Evolutionary conservation across 2,329 filamentous ascomycete genomes (phyloP), one percentile per base, ranked within the genome.

Genomic region (Nothophoma quercina): DNA sequence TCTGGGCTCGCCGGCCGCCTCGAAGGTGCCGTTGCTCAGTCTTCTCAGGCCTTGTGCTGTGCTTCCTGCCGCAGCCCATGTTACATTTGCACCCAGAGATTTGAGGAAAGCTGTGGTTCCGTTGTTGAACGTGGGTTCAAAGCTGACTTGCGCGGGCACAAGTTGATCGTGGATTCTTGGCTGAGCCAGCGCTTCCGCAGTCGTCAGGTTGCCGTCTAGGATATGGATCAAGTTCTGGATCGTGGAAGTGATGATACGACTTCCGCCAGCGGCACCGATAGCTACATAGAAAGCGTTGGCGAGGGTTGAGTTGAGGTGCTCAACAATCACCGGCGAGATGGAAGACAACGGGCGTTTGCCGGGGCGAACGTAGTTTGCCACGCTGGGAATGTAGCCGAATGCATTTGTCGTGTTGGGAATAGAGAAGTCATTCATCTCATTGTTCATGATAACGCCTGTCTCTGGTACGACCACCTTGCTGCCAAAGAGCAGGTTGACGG

Each of bases 401-500:
- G 87, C 85, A 71, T 96, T 96, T 51, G 81, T 82, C 1, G 82
- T 78, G 45, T 85, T 85, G 0, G 93, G 93, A 64, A 96, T 92
- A 40, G 88, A 91, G 78, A 97, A 97, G 42, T 71, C 69, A 56
- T 75, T 75, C 74, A 77, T 77, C 50, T 78, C 78, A 57, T 81
- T 78, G 72, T 80, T 74, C 78, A 96, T 85, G 48, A 96, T 90
- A 51, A 96, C 82, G 15, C 93, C 93, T 0, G 91, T 93, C 62
- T 88, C 83, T 0, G 91, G 90, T 1, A 93, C 88, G 75, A 96
- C 85, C 58, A 96, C 73, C 16, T 86, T 81, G 22, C 87, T 88
- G 36, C 93, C 93, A 64, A 96, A 98, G 3, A 95, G 81, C 4
- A 95, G 80, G 73, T 97, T 97, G 50, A 97, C 80, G 0, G 93